Evolutionary conservation across 1,139 yeast species (phyloP), one percentile per base, ranked within the genome.

Genomic region (Hemisphaericaspora xylofermentans): DNA sequence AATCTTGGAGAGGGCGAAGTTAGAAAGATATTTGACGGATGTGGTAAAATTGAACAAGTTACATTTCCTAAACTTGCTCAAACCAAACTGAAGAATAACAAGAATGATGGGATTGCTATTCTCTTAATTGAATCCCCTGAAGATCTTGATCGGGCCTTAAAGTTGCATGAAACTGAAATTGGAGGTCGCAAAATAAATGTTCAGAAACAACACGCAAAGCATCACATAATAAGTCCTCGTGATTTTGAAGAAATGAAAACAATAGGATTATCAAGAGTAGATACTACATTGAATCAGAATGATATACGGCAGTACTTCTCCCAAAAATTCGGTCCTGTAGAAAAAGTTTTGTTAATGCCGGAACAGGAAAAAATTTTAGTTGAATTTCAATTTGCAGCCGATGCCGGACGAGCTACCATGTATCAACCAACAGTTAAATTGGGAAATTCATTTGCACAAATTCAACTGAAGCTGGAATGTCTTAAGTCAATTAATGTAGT

Each of bases 361-460:
- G 75, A 70, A 25, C 53, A 59, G n/a, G 58, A 62, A 3, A 77
- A 76, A 2, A 88, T 85, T 0, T 53, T 79, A 13, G 68, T 85
- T 2, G 79, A 79, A 49, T 82, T 78, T 51, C 60, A 55, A 18
- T 60, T 59, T 4, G 66, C 69, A 0, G 56, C 63, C 8, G 75
- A 72, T 42, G 77, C 86, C 3, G 93, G 94, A 0, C 71, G 61
- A 41, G 85, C 85, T 0, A 62, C 71, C 0, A 57, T 85, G 58
- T 21, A 19, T n/a, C 30, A 35, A 14, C 30, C 36, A 15, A 26
- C 38, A 7, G 35, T 43, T 21, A 35, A 44, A 35, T 38, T 47
- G 33, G 51, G 45, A 9, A 25, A 40, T 32, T 25, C 28, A 7
- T 27, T 29, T 12, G 39, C 39, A 2, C 31, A 35, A 36, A 38